Percentiles rank a stretch among this genome's conserved stretches.
These are phyloP conservation scores for Populus davidiana DNA, from an alignment of 345 rosid species.

Conservation along the genomic window DNA sequence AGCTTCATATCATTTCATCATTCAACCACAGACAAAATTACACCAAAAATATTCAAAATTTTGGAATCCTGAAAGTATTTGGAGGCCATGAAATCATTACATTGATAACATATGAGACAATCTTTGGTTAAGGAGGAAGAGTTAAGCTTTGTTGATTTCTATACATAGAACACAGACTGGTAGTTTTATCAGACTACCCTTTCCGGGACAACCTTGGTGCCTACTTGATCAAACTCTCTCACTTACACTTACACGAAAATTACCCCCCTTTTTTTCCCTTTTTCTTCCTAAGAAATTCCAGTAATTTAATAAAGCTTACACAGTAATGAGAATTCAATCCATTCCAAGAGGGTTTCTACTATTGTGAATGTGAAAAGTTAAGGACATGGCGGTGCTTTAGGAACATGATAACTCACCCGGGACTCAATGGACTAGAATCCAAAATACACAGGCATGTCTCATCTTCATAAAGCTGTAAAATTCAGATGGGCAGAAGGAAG, in stretches of 20 bases:
- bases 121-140: no score
- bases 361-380: neutral
- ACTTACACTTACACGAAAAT: no score
- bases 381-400: neutral
- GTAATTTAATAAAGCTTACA: no score
- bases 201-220: no score
- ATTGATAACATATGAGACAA: no score
- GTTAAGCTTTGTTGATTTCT: no score
- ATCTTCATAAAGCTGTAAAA: conserved; percentile 81
- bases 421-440: conserved; percentile 71
- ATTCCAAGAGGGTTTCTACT: neutral
- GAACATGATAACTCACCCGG: conserved; percentile 73
- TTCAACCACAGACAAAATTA: neutral
- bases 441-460: conserved; percentile 79
- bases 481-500: neutral
- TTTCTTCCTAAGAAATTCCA: no score
- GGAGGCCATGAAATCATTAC: no score
- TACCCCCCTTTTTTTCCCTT: no score
- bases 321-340: neutral
- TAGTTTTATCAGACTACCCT: no score
- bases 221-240: no score
- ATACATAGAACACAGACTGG: no score
- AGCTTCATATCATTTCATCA: neutral
- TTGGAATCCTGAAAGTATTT: neutral
- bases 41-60: neutral